These are phyloP conservation scores for Cladosporium sp. DNA, from an alignment of 2,329 filamentous ascomycete species.

Conservation along the genomic window DNA sequence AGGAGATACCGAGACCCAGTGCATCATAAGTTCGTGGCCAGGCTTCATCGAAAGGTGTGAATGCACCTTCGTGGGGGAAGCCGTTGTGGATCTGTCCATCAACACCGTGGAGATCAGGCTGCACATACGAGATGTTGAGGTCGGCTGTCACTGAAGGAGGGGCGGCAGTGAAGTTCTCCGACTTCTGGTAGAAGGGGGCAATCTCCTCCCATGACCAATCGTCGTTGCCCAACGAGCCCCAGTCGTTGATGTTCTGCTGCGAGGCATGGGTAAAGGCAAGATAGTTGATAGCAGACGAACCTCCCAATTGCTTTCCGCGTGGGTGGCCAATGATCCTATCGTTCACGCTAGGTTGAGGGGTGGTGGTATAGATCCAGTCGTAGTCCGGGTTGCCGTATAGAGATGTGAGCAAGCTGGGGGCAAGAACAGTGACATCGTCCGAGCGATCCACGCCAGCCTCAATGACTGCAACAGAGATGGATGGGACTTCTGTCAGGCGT, in stretches of 20 bases:
- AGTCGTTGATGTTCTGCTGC: constrained; percentile 39
- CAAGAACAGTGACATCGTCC: constrained; percentile 22
- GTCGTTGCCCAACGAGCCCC: constrained; percentile 39
- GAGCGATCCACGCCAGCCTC: constrained; percentile 33
- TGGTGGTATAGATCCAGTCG: constrained; percentile 38
- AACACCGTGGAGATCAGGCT: constrained; percentile 10
- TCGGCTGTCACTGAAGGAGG: constrained; percentile 16
- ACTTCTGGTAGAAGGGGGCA: constrained; percentile 36
- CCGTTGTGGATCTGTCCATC: constrained; percentile 17
- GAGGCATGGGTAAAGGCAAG: constrained; percentile 26
- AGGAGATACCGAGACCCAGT: constrained; percentile 23
- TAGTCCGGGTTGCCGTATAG: constrained; percentile 32
- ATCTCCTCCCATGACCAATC: constrained; percentile 36
- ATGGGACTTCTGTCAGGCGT: constrained; percentile 26
- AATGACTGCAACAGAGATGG: constrained; percentile 36
- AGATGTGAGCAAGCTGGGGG: constrained; percentile 18
- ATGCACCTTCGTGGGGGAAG: constrained; percentile 12
- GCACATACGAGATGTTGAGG: constrained; percentile 18
- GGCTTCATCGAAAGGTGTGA: constrained; percentile 24
- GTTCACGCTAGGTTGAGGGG: constrained; percentile 20
- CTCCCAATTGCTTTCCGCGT: constrained; percentile 24
- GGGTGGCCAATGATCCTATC: constrained; percentile 22
- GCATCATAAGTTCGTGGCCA: constrained; percentile 25
- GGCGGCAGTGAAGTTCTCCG: constrained; percentile 36
- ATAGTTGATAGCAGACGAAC: constrained; percentile 24